Conservation (phyloP, 345 rosid genomes). For the Turritis glabra region DNA sequence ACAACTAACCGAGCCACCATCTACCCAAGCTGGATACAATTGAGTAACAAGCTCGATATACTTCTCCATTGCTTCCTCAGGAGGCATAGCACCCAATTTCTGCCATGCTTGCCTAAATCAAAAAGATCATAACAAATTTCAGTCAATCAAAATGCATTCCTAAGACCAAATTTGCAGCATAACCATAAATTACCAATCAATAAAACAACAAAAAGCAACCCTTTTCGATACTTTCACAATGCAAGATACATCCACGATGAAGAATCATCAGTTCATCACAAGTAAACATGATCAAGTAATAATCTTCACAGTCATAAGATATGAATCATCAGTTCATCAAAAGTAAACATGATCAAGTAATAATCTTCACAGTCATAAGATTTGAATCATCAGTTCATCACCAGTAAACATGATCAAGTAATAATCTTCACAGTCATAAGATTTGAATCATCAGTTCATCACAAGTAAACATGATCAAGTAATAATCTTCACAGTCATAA, state of each 20-base stretch:
- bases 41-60: constrained; percentile 82
- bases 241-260: background rate
- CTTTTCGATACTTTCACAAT: background rate
- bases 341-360: constrained; percentile 2
- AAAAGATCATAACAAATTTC: constrained; percentile 10
- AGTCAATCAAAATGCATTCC: background rate
- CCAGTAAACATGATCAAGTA: background rate
- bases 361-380: background rate
- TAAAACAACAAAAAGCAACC: background rate
- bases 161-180: background rate
- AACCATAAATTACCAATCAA: background rate
- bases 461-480: background rate
- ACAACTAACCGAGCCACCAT: constrained; percentile 63
- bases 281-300: constrained; percentile 3
- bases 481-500: background rate
- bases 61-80: constrained; percentile 95
- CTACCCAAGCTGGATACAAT: constrained; percentile 79
- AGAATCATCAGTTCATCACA: background rate
- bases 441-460: background rate
- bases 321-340: background rate
- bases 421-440: background rate
- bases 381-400: background rate
- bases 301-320: background rate
- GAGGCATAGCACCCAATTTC: constrained; percentile 93
- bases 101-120: constrained; percentile 92